Evolutionary conservation across 2,329 filamentous ascomycete species (phyloP).

Genomic region (Blastomyces percursus): DNA sequence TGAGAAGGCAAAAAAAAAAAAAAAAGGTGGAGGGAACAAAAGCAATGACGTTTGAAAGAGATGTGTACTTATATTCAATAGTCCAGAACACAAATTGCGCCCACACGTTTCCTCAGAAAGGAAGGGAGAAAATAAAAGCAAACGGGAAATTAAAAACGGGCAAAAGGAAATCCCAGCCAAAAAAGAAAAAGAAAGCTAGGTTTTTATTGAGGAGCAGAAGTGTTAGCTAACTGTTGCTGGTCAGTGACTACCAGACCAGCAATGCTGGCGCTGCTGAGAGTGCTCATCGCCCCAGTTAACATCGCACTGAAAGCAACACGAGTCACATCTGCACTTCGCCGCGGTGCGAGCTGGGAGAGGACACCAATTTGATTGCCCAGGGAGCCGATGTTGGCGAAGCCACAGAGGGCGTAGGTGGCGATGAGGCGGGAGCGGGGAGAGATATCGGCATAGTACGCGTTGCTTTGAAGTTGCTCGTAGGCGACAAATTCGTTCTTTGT

Average conservation of each 20-base stretch:
- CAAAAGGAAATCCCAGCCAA: background rate
- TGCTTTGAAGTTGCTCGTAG: conserved; percentile 47
- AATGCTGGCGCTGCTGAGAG: conserved; percentile 65
- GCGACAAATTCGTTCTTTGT: conserved; percentile 65
- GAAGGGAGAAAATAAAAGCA: background rate
- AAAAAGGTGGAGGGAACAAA: too few species aligned
- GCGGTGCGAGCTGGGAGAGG: conserved; percentile 66
- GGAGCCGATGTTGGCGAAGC: conserved; percentile 75
- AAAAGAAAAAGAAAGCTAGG: background rate
- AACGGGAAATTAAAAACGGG: background rate
- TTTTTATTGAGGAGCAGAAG: background rate
- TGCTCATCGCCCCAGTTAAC: conserved; percentile 65
- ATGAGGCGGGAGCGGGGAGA: conserved; percentile 65
- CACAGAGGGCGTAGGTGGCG: conserved; percentile 73
- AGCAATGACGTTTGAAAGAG: too few species aligned
- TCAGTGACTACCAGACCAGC: conserved; percentile 63
- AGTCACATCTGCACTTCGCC: conserved; percentile 62
- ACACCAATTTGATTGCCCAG: conserved; percentile 86
- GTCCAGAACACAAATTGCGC: background rate
- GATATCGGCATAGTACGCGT: conserved; percentile 46
- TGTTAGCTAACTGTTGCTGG: conserved; percentile 20
- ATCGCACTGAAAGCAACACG: conserved; percentile 66
- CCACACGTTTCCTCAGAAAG: background rate
- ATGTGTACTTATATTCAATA: too few species aligned
- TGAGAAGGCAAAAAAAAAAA: background rate